Percentiles rank a stretch among this genome's conserved stretches.
Evolutionary conservation across 257 asterid species (phyloP).

Genomic region (Penstemon newberryi): DNA sequence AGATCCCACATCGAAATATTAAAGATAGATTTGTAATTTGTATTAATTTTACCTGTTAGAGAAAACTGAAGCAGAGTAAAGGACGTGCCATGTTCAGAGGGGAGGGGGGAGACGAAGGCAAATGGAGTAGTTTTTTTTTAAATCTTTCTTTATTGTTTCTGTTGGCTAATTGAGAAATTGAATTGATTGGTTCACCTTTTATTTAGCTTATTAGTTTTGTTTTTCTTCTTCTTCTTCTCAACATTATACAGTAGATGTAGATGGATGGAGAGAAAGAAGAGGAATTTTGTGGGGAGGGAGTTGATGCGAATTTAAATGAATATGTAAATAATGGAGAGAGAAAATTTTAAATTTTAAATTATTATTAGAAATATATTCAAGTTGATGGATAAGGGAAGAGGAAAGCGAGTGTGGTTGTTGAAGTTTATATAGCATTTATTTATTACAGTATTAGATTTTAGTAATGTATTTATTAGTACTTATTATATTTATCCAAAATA

Average conservation of each 20-base stretch:
- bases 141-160: background rate
- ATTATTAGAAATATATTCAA: background rate
- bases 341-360: background rate
- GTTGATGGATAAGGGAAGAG: background rate
- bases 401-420: background rate
- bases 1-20: background rate
- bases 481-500: too few relatives aligned
- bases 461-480: too few relatives aligned
- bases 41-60: too few relatives aligned
- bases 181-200: conserved; percentile 23
- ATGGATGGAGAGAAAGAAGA: background rate
- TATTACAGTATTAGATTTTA: too few relatives aligned
- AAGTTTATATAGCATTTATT: background rate
- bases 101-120: conserved; percentile 23
- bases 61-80: conserved; percentile 8
- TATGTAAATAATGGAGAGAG: background rate
- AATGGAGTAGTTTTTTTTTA: background rate
- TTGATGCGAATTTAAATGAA: conserved; percentile 16
- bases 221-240: background rate
- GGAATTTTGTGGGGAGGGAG: background rate
- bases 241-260: background rate
- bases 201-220: conserved; percentile 24
- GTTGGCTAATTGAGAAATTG: background rate
- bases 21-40: too few relatives aligned
- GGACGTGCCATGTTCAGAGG: conserved; percentile 28